These are phyloP conservation scores for Salmacisia buchloeana DNA, from an alignment of 1,284 basidiomycete species.

Conservation along the genomic window DNA sequence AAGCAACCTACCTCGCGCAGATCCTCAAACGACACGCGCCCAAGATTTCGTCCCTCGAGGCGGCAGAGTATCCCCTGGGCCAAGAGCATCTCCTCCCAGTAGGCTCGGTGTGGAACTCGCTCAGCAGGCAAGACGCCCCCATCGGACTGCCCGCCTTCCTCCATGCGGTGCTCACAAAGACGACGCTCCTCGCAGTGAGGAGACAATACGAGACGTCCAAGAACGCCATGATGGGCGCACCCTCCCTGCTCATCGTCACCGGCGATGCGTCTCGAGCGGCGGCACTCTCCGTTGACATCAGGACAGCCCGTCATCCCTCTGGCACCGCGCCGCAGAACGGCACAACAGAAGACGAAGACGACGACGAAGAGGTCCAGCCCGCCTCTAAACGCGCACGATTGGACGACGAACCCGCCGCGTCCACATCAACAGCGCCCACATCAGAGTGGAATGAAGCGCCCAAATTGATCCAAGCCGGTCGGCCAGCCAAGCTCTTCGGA, in stretches of 20 bases:
- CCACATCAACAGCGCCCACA: too few species aligned
- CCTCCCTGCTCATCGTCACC: background rate
- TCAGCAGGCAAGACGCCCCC: background rate
- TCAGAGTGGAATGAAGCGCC: too few species aligned
- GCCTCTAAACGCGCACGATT: background rate
- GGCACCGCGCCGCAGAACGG: background rate
- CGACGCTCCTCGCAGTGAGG: too few species aligned
- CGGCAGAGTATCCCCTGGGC: background rate
- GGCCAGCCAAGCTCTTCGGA: constrained; percentile 1
- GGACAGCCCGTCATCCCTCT: background rate
- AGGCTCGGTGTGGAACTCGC: background rate
- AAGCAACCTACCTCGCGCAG: background rate
- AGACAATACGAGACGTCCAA: too few species aligned
- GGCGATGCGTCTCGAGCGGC: background rate
- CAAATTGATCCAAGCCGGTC: too few species aligned
- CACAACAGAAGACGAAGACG: background rate
- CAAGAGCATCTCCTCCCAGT: background rate
- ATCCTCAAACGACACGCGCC: background rate
- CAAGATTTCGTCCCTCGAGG: background rate
- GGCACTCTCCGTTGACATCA: background rate
- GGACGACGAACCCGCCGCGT: background rate
- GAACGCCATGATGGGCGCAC: background rate
- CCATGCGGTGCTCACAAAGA: background rate
- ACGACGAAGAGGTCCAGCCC: background rate
- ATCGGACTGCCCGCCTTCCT: background rate